Conservation (phyloP, 2,329 filamentous ascomycete species). For the Triangularia setosa region DNA sequence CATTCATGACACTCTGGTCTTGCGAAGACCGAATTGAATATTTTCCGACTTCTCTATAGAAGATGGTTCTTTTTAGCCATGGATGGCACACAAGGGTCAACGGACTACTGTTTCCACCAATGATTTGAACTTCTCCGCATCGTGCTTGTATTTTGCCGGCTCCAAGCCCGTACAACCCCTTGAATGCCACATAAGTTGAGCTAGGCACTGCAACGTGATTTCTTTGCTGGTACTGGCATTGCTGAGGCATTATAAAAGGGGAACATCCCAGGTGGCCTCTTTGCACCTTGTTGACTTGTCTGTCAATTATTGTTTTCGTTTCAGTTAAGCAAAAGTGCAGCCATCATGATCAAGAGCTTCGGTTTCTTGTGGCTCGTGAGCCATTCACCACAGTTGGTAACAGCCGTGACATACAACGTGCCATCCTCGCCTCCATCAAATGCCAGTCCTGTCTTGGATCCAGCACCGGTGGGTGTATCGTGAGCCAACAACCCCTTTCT, state of each 20-base stretch:
- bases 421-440: constrained; percentile 6
- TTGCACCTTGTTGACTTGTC: neutral
- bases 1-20: neutral
- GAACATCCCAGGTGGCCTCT: too few species aligned
- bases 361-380: neutral
- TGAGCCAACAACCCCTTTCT: neutral
- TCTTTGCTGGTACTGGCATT: neutral
- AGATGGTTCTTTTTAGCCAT: neutral
- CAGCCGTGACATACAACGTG: constrained; percentile 1
- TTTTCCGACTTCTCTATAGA: neutral
- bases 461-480: constrained; percentile 3
- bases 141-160: neutral
- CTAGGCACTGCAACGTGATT: neutral
- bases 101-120: constrained; percentile 2
- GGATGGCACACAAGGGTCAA: neutral
- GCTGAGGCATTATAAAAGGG: neutral
- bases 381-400: neutral
- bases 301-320: neutral
- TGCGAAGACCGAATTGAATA: neutral
- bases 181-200: neutral
- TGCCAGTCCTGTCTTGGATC: constrained; percentile 2
- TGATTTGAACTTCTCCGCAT: neutral
- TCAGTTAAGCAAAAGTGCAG: neutral
- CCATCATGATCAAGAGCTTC: neutral
- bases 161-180: neutral